phyloP scores from a whole-genome alignment of 805 yeast species.

The Isabelozyma rhagii region DNA sequence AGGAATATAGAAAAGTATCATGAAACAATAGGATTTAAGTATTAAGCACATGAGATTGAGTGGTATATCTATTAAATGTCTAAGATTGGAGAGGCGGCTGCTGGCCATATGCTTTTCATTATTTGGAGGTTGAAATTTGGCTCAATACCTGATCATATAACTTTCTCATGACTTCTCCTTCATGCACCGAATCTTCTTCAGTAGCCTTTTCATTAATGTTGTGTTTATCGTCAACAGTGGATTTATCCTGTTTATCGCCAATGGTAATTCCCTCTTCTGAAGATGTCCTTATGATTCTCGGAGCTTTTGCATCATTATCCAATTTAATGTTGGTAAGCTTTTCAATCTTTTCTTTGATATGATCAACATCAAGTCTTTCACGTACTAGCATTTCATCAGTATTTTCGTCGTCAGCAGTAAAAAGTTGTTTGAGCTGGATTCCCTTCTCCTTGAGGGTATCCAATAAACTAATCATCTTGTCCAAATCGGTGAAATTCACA shows the following conservation, averaged over 20 bases:
- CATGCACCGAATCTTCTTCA: neutral
- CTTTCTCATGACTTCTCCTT: neutral
- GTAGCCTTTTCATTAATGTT: neutral
- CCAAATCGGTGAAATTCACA: constrained; percentile 31
- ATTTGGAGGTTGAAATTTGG: neutral
- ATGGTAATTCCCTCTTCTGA: neutral
- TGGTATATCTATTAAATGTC: no score
- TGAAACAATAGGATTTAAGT: no score
- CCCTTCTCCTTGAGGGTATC: constrained; percentile 29
- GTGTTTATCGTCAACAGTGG: neutral
- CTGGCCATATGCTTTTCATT: no score
- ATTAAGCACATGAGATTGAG: no score
- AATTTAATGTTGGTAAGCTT: neutral
- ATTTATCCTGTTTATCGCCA: neutral
- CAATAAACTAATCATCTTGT: constrained; percentile 29
- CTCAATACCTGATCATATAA: neutral
- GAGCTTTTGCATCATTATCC: neutral
- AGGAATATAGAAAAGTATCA: neutral
- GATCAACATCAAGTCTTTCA: constrained; percentile 10
- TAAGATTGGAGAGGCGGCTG: no score
- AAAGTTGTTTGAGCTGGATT: constrained; percentile 21
- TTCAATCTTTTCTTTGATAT: constrained; percentile 5
- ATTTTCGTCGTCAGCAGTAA: neutral
- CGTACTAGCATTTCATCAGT: neutral
- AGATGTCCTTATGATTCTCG: neutral